Conservation (phyloP, 2,329 filamentous ascomycete genomes). For the Pseudonectria buxi region DNA sequence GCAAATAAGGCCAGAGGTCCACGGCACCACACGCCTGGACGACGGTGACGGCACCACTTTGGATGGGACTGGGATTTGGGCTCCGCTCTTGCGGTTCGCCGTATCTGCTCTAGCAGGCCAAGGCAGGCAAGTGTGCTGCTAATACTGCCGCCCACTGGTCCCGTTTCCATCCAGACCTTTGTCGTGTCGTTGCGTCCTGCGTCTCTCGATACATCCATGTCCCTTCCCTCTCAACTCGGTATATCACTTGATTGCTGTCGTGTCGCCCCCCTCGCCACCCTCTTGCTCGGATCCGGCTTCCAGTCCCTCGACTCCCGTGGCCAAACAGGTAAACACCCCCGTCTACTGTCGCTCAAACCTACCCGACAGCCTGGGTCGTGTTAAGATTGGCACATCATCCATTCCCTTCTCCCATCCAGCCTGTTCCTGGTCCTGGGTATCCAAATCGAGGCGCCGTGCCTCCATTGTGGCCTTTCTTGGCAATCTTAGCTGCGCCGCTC, state of each 20-base stretch:
- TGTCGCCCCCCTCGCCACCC: conserved; percentile 6
- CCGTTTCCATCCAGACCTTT: no score
- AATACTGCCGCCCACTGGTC: no score
- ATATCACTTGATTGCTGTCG: not conserved
- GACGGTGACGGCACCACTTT: conserved; percentile 20
- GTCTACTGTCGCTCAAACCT: conserved; percentile 12
- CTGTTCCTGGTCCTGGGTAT: conserved; percentile 21
- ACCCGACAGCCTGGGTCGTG: conserved; percentile 25
- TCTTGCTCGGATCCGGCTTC: conserved; percentile 7
- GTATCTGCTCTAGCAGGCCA: no score
- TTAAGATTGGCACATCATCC: conserved; percentile 23
- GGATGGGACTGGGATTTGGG: conserved; percentile 16
- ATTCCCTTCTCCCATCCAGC: conserved; percentile 17
- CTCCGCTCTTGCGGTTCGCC: no score
- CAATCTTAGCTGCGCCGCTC: conserved; percentile 18
- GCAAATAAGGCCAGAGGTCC: conserved; percentile 22
- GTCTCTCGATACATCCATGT: no score
- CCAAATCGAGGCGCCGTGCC: conserved; percentile 21
- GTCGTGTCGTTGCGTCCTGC: no score
- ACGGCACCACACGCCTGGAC: conserved; percentile 19
- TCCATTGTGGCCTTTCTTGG: conserved; percentile 23
- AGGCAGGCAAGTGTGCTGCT: no score
- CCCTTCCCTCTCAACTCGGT: conserved; percentile 4
- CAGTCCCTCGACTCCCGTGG: conserved; percentile 12
- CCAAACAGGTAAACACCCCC: conserved; percentile 7